phyloP scores from a whole-genome alignment of 2,329 filamentous ascomycete genomes.

The Trichoderma koningiopsis region DNA sequence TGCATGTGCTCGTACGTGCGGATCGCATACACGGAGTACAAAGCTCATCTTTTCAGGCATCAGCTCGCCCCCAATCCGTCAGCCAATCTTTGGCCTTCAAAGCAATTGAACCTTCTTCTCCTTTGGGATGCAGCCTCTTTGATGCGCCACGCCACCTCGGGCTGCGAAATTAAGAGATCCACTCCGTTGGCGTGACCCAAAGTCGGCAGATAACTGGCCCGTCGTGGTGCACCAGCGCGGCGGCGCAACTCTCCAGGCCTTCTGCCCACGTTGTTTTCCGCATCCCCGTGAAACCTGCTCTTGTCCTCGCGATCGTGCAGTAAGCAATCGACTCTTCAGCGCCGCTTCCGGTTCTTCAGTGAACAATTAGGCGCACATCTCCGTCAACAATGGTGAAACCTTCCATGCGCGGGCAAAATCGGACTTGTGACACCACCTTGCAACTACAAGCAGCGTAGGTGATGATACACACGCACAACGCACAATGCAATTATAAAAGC shows the following conservation, averaged over 20 bases:
- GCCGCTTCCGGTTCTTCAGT: neutral
- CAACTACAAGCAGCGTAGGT: neutral
- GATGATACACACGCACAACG: neutral
- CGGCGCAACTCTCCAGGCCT: neutral
- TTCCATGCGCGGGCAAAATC: conserved; percentile 9
- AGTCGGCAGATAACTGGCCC: conserved; percentile 12
- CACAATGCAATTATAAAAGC: neutral
- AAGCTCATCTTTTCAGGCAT: neutral
- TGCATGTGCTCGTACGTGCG: neutral
- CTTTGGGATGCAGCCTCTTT: neutral
- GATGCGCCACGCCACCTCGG: conserved; percentile 11
- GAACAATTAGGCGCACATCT: conserved; percentile 12
- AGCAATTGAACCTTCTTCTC: neutral
- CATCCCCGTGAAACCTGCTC: conserved; percentile 6
- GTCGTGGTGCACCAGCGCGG: neutral
- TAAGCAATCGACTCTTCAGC: conserved; percentile 2
- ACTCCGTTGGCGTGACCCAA: conserved; percentile 17
- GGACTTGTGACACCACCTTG: neutral
- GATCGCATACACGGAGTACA: neutral
- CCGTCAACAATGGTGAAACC: conserved; percentile 16
- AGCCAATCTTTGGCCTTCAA: neutral
- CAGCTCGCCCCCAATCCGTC: neutral
- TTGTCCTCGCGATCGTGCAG: conserved; percentile 21
- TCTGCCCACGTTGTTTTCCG: conserved; percentile 6
- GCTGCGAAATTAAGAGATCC: conserved; percentile 16